Conservation (phyloP, 192 early-diverging fungal genomes). For the Linnemannia zychae region DNA sequence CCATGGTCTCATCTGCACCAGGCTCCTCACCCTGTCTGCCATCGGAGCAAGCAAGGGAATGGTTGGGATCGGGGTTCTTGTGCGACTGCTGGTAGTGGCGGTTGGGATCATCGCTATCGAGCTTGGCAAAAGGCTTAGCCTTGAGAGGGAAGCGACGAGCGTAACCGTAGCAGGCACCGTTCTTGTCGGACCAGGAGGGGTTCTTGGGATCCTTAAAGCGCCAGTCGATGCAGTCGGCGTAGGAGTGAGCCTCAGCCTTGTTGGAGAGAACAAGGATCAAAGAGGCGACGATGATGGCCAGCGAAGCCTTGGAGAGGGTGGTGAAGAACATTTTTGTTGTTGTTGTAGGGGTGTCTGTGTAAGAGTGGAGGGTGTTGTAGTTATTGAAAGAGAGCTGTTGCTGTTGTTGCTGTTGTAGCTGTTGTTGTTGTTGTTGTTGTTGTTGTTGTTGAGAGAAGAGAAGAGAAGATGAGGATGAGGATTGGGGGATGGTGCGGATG, state of each 20-base stretch:
- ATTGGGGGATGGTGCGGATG: not conserved
- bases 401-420: too few species aligned
- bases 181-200: slow-evolving; percentile 42
- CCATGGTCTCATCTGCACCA: slow-evolving; percentile 50
- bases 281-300: slow-evolving; percentile 44
- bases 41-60: slow-evolving; percentile 39
- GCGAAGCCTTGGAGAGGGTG: slow-evolving; percentile 38
- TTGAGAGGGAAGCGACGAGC: slow-evolving; percentile 53
- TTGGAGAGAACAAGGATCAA: slow-evolving; percentile 39
- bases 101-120: slow-evolving; percentile 53
- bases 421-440: not conserved
- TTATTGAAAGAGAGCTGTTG: too few species aligned
- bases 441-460: not conserved
- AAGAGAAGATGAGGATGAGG: slow-evolving; percentile 22
- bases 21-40: slow-evolving; percentile 42
- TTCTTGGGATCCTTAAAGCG: slow-evolving; percentile 45
- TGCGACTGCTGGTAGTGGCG: slow-evolving; percentile 56
- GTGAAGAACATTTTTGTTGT: slow-evolving; percentile 19
- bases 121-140: slow-evolving; percentile 43
- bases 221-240: slow-evolving; percentile 51
- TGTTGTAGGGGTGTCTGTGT: not conserved
- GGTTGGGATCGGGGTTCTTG: slow-evolving; percentile 24
- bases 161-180: slow-evolving; percentile 43
- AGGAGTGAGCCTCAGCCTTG: slow-evolving; percentile 43
- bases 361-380: not conserved